Percentiles rank a stretch among this genome's conserved stretches.
Conservation (phyloP, 129 eudicot genomes). For the Heracleum sosnowskyi region DNA sequence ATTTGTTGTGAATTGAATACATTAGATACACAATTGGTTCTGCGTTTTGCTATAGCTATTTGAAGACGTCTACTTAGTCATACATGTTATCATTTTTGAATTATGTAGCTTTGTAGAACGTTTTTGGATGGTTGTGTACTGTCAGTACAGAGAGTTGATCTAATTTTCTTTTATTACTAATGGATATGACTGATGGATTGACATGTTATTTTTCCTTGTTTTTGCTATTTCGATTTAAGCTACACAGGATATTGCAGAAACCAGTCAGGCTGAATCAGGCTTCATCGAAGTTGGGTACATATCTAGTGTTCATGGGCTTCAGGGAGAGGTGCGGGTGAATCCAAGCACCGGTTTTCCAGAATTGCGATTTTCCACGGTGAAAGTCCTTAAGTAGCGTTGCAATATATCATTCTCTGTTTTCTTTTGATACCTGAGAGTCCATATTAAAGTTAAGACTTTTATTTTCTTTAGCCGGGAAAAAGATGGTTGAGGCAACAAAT, state of each 20-base stretch:
- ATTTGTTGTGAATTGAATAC: not conserved
- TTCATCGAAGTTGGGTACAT: conserved; percentile 84
- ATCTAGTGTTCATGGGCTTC: conserved; percentile 75
- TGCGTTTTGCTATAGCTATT: not conserved
- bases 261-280: conserved; percentile 27
- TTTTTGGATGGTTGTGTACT: not conserved
- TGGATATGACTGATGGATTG: not conserved
- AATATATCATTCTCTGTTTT: not conserved
- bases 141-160: not conserved
- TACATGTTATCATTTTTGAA: not conserved
- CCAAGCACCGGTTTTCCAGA: conserved; percentile 81
- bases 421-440: not conserved
- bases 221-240: conserved; percentile 30
- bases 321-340: conserved; percentile 86
- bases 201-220: not conserved
- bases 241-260: conserved; percentile 48
- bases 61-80: too few species aligned
- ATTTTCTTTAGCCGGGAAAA: conserved; percentile 71
- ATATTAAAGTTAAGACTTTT: not conserved
- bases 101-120: not conserved
- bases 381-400: not conserved
- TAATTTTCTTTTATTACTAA: not conserved
- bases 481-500: conserved; percentile 79
- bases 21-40: not conserved
- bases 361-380: conserved; percentile 75